These are phyloP conservation scores for Metschnikowia sp. DNA, from an alignment of 805 yeast species.

Conservation along the genomic window DNA sequence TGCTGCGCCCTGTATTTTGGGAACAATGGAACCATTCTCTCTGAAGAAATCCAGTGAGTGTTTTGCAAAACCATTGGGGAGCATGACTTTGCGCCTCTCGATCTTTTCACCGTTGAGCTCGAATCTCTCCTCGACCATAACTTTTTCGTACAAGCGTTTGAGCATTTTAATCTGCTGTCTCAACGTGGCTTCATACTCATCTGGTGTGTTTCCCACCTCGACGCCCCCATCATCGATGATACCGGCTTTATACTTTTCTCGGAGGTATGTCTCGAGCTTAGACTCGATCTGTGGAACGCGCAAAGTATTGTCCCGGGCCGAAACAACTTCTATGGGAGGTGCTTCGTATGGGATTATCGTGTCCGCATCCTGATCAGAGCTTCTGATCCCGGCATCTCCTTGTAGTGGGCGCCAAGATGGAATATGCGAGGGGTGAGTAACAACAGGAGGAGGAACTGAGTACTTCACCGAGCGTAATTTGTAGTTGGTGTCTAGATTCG, in stretches of 20 bases:
- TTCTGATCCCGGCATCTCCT: conserved; percentile 16
- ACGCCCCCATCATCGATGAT: conserved; percentile 36
- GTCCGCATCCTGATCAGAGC: conserved; percentile 16
- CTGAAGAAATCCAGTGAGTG: conserved; percentile 46
- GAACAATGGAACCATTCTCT: conserved; percentile 38
- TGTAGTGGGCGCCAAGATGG: conserved; percentile 38
- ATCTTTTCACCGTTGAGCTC: conserved; percentile 47
- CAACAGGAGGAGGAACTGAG: conserved; percentile 32
- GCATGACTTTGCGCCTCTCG: conserved; percentile 43
- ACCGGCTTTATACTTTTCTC: conserved; percentile 29
- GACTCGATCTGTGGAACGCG: conserved; percentile 28
- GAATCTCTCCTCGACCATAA: conserved; percentile 31
- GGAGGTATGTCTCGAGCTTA: conserved; percentile 27
- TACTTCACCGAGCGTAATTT: conserved; percentile 29
- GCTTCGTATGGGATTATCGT: conserved; percentile 22
- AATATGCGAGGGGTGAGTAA: conserved; percentile 45
- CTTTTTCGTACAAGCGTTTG: conserved; percentile 43
- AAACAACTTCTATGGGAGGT: conserved; percentile 5
- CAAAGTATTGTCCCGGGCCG: conserved; percentile 25
- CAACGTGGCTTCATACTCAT: conserved; percentile 61
- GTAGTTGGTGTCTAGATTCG: conserved; percentile 18
- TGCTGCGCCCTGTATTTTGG: conserved; percentile 42
- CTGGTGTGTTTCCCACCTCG: conserved; percentile 34
- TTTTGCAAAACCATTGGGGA: conserved; percentile 41
- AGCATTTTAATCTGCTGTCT: conserved; percentile 49